phyloP scores from a whole-genome alignment of 805 yeast species.

The Yarrowia sp. region DNA sequence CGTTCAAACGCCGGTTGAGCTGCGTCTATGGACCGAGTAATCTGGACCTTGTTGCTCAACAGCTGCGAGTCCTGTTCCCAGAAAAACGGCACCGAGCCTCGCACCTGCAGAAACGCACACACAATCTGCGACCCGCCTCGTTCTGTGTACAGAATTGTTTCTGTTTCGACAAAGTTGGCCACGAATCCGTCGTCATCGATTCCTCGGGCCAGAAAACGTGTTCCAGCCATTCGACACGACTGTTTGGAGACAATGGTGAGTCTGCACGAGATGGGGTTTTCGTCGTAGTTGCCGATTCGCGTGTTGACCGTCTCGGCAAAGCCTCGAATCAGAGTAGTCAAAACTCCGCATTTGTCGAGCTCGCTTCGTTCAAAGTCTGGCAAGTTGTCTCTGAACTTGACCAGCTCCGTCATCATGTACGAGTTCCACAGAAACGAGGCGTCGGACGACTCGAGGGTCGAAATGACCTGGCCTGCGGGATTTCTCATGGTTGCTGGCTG shows the following conservation, averaged over 20 bases:
- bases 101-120: slow-evolving; percentile 80
- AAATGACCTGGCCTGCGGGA: slow-evolving; percentile 7
- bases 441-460: slow-evolving; percentile 50
- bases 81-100: slow-evolving; percentile 94
- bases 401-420: slow-evolving; percentile 79
- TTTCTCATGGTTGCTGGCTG: not conserved
- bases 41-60: slow-evolving; percentile 83
- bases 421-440: slow-evolving; percentile 96
- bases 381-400: slow-evolving; percentile 67
- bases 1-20: slow-evolving; percentile 84
- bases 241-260: slow-evolving; percentile 86
- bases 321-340: slow-evolving; percentile 92
- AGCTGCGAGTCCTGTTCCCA: slow-evolving; percentile 97
- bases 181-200: slow-evolving; percentile 93
- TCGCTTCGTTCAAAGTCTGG: slow-evolving; percentile 56
- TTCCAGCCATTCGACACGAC: slow-evolving; percentile 97
- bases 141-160: slow-evolving; percentile 59
- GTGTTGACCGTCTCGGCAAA: slow-evolving; percentile 74
- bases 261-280: slow-evolving; percentile 40
- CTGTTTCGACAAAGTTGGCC: slow-evolving; percentile 94
- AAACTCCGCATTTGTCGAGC: slow-evolving; percentile 72
- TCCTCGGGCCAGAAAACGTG: slow-evolving; percentile 92
- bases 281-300: slow-evolving; percentile 34
- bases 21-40: slow-evolving; percentile 87
- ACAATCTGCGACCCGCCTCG: slow-evolving; percentile 38